Conservation (phyloP, 1,284 basidiomycete genomes). For the Xanthoconium separans region DNA sequence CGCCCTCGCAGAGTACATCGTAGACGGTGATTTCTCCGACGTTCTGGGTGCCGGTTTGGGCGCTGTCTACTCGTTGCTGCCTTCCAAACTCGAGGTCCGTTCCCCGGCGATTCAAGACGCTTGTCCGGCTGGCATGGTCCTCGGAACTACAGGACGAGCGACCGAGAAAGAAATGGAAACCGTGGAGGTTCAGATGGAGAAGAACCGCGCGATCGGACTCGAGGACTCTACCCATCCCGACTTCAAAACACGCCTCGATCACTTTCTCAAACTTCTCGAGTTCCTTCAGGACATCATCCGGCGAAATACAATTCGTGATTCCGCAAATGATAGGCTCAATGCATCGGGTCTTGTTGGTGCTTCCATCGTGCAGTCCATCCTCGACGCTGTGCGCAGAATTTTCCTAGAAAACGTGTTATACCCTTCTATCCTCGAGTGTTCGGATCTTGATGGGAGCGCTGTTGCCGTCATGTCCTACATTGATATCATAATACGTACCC, state of each 20-base stretch:
- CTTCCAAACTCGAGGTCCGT: conserved; percentile 78
- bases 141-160: conserved; percentile 54
- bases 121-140: conserved; percentile 54
- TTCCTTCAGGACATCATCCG: conserved; percentile 89
- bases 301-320: conserved; percentile 51
- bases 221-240: conserved; percentile 76
- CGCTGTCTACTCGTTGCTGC: conserved; percentile 90
- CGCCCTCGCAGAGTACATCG: conserved; percentile 88
- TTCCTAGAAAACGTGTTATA: conserved; percentile 94
- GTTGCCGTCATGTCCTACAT: conserved; percentile 98
- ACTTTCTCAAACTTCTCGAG: conserved; percentile 87
- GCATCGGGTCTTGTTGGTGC: conserved; percentile 65
- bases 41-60: conserved; percentile 93
- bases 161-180: conserved; percentile 59
- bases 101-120: conserved; percentile 44
- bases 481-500: conserved; percentile 80
- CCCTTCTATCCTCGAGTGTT: conserved; percentile 92
- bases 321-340: conserved; percentile 43
- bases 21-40: conserved; percentile 95
- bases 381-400: conserved; percentile 81
- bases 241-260: conserved; percentile 79
- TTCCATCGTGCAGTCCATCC: conserved; percentile 77
- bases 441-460: conserved; percentile 88
- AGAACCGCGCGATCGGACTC: conserved; percentile 59
- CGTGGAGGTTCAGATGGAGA: conserved; percentile 52